phyloP scores from a whole-genome alignment of 2,329 filamentous ascomycete genomes.

The Graphiopsis chlorocephala region DNA sequence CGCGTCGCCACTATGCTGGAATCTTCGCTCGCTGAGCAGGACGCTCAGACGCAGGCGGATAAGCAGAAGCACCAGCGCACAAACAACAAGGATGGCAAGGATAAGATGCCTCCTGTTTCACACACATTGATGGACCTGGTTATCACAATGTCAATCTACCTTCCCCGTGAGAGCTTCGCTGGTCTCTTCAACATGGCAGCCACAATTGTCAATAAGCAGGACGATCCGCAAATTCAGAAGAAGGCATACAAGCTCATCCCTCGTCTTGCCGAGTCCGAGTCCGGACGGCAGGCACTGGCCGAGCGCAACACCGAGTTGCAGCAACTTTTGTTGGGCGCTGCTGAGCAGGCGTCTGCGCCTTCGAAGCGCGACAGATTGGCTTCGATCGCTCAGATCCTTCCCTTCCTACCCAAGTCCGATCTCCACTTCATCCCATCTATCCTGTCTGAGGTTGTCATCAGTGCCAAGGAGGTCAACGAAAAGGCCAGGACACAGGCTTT shows the following conservation, averaged over 20 bases:
- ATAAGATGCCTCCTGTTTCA: constrained; percentile 82
- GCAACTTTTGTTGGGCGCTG: constrained; percentile 71
- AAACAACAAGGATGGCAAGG: constrained; percentile 48
- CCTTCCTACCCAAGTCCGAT: constrained; percentile 70
- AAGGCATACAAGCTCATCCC: constrained; percentile 99
- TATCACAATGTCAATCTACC: constrained; percentile 91
- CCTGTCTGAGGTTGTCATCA: constrained; percentile 90
- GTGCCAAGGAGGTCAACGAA: constrained; percentile 97
- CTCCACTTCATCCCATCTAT: constrained; percentile 92
- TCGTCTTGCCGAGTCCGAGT: constrained; percentile 76
- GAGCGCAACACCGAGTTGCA: constrained; percentile 79
- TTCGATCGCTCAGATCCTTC: constrained; percentile 76
- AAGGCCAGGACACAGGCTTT: constrained; percentile 87
- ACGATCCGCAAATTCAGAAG: constrained; percentile 93
- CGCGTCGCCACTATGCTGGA: constrained; percentile 84
- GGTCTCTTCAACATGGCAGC: constrained; percentile 84
- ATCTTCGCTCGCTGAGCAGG: constrained; percentile 59
- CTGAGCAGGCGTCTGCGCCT: constrained; percentile 82
- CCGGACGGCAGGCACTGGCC: constrained; percentile 70
- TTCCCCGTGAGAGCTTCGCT: constrained; percentile 81
- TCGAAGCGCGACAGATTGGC: constrained; percentile 81
- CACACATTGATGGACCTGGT: constrained; percentile 96
- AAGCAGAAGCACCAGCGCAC: constrained; percentile 55
- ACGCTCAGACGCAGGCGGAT: constrained; percentile 60
- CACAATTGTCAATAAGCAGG: constrained; percentile 73